Percentiles rank a stretch among this genome's conserved stretches.
Evolutionary conservation across 2,329 filamentous ascomycete species (phyloP).

Genomic region (Fusarium haematococcum): DNA sequence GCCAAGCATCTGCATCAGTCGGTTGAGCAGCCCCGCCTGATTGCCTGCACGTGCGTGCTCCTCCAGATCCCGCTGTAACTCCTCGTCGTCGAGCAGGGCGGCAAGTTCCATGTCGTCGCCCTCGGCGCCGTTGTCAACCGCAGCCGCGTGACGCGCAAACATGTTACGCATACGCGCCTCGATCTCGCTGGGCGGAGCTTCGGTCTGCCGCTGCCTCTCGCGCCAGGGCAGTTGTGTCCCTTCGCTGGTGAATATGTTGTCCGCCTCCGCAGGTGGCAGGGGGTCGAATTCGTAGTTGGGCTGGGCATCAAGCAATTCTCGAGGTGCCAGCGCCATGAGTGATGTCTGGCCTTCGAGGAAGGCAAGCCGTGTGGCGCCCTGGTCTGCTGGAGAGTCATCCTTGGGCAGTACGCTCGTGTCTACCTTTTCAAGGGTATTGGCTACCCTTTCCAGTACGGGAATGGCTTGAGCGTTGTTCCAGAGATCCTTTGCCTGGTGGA

Average conservation of each 20-base stretch:
- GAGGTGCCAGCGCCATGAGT: slow-evolving; percentile 77
- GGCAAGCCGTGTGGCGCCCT: slow-evolving; percentile 77
- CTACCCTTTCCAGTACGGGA: slow-evolving; percentile 76
- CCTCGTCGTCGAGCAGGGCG: slow-evolving; percentile 47
- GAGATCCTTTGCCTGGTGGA: slow-evolving; percentile 80
- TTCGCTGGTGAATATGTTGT: slow-evolving; percentile 54
- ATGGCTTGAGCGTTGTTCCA: slow-evolving; percentile 85
- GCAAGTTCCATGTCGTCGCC: slow-evolving; percentile 44
- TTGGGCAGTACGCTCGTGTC: slow-evolving; percentile 53
- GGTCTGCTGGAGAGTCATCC: slow-evolving; percentile 54
- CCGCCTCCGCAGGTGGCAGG: slow-evolving; percentile 73
- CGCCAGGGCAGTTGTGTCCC: slow-evolving; percentile 35
- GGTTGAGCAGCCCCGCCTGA: slow-evolving; percentile 42
- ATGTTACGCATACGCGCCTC: slow-evolving; percentile 47
- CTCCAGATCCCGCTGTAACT: slow-evolving; percentile 48
- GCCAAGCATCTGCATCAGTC: slow-evolving; percentile 28
- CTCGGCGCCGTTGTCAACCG: slow-evolving; percentile 24
- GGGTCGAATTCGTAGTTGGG: slow-evolving; percentile 85
- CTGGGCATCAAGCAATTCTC: slow-evolving; percentile 69
- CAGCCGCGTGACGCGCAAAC: slow-evolving; percentile 38
- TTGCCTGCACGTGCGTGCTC: slow-evolving; percentile 42
- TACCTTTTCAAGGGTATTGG: slow-evolving; percentile 64
- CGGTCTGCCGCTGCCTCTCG: slow-evolving; percentile 9
- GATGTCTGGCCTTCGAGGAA: slow-evolving; percentile 80
- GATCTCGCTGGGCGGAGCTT: slow-evolving; percentile 31